phyloP scores from a whole-genome alignment of 441 rosid genomes.

The Jatropha podagrica region DNA sequence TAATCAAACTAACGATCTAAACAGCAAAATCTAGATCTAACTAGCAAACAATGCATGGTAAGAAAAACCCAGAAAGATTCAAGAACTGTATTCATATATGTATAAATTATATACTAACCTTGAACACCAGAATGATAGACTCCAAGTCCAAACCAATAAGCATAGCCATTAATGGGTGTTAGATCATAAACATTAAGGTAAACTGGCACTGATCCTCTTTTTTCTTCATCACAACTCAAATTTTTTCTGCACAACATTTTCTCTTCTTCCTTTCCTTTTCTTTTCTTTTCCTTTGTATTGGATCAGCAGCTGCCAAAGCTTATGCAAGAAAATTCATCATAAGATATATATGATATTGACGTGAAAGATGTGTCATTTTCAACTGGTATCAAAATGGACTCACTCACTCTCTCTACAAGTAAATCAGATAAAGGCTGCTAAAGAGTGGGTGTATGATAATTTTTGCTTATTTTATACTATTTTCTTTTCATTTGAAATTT shows the following conservation, averaged over 20 bases:
- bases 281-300: neutral
- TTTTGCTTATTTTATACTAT: neutral
- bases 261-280: neutral
- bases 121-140: conserved; percentile 96
- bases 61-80: neutral
- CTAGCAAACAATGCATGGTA: neutral
- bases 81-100: neutral
- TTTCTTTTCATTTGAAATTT: neutral
- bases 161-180: conserved; percentile 89
- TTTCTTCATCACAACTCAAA: conserved; percentile 37
- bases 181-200: conserved; percentile 94
- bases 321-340: conserved; percentile 4
- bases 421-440: neutral
- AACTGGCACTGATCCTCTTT: conserved; percentile 77
- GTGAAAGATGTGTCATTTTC: conserved; percentile 17
- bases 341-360: neutral
- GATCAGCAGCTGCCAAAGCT: neutral
- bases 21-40: conserved; percentile 21
- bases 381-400: neutral
- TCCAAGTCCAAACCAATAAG: conserved; percentile 97
- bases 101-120: conserved; percentile 46
- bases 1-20: neutral
- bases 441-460: neutral
- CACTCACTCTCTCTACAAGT: neutral
- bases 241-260: conserved; percentile 58